Evolutionary conservation across 768 basidiomycete genomes (phyloP), one percentile per base, ranked within the genome.

Genomic region (Tylopilus vinaceipallidus): DNA sequence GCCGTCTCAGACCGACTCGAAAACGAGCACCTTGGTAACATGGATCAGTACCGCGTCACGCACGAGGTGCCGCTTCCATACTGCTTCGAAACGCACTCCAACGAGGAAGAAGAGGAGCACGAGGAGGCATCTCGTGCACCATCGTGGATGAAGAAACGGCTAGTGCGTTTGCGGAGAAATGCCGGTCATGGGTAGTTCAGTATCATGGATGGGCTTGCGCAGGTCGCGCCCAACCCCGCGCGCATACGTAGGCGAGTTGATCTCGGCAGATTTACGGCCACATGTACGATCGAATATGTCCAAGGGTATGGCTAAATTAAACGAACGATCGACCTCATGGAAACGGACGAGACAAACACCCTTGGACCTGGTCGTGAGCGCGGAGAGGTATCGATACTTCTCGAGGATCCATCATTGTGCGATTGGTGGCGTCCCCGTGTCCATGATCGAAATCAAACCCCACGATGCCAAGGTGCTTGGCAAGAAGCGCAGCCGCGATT

Each of bases 1-100:
- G n/a, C n/a, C 29, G 8, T 39, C 26, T 16, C 56, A 90, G 86
- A 80, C 67, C 88, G 90, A 57, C 70, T 91, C 35, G 90, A 95
- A 67, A 93, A 89, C 69, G 93, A 97, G 70, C 94, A 97, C 56
- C 71, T 95, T 24, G 88, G 90, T 74, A 97, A 97, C 65, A 82
- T 89, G 67, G 91, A 91, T 76, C 89, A 92, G 58, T 93, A 91
- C 66, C 90, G 93, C 20, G 82, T 89, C 37, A 91, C 88, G 2
- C 77, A 86, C 22, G 92, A 97, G 60, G 82, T 92, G 13, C 88
- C 91, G 0, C 69, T 97, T 27, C 92, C 91, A 2, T 20, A 95
- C 66, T 62, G 71, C 2, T 71, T 84, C 45, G 79, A 84, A 37
- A 47, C 56, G 26, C 62, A 71, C 38, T 76, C 81, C 39, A 66